Conservation (phyloP, 176 grass and related monocot genomes). For the Neostapfia colusana region DNA sequence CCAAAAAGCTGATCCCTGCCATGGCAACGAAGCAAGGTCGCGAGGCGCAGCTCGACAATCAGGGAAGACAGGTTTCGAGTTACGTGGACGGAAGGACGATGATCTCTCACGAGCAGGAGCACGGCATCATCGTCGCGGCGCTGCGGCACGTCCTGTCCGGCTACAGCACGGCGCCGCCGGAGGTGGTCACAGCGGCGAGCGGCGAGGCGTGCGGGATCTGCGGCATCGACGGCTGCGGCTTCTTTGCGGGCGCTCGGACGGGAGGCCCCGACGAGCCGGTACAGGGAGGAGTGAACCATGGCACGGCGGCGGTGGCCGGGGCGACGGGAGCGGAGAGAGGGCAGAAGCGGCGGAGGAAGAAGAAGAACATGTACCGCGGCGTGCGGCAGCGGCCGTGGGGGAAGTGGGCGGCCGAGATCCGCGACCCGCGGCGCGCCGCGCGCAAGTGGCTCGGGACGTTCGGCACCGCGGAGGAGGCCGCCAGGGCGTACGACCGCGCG, state of each 20-base stretch:
- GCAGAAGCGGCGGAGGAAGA: slow-evolving; percentile 47
- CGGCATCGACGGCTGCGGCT: slow-evolving; percentile 66
- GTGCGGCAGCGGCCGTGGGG: slow-evolving; percentile 92
- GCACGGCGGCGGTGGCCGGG: neutral
- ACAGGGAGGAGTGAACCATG: neutral
- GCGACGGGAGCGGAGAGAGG: neutral
- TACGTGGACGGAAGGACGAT: neutral
- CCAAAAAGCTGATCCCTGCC: slow-evolving; percentile 21
- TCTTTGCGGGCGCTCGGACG: slow-evolving; percentile 24
- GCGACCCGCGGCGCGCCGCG: slow-evolving; percentile 63
- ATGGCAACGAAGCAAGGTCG: slow-evolving; percentile 34
- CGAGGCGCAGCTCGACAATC: neutral
- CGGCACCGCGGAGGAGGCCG: slow-evolving; percentile 74
- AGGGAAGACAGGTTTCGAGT: neutral
- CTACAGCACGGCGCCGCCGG: slow-evolving; percentile 50
- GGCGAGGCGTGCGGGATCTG: slow-evolving; percentile 43
- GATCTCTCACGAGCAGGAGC: slow-evolving; percentile 53
- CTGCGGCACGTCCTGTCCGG: slow-evolving; percentile 71
- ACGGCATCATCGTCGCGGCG: slow-evolving; percentile 61
- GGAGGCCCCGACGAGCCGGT: neutral
- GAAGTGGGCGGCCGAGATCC: slow-evolving; percentile 92
- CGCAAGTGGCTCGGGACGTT: slow-evolving; percentile 89
- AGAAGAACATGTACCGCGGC: slow-evolving; percentile 77
- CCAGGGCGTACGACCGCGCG: slow-evolving; percentile 73
- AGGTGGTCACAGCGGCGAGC: slow-evolving; percentile 20